Conservation (phyloP, 2,329 filamentous ascomycete species). For the Xylaria sp. region DNA sequence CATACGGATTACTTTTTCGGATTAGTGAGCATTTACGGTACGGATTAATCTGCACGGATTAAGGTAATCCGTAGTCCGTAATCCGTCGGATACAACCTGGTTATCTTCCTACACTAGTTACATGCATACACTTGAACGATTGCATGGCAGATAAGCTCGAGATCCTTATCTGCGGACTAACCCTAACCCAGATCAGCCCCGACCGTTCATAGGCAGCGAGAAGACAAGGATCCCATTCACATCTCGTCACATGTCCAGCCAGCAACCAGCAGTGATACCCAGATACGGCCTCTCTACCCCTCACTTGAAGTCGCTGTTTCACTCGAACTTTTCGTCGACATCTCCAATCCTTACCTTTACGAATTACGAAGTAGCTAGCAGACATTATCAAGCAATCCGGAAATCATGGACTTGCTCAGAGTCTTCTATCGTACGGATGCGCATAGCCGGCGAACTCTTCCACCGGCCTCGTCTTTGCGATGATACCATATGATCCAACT, state of each 20-base stretch:
- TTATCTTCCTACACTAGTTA: too few relatives aligned
- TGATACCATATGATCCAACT: background rate
- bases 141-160: too few relatives aligned
- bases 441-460: background rate
- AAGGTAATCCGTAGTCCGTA: too few relatives aligned
- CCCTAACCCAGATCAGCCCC: background rate
- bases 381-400: background rate
- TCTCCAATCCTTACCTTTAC: too few relatives aligned
- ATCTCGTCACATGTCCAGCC: background rate
- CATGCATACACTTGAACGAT: too few relatives aligned
- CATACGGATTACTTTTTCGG: too few relatives aligned
- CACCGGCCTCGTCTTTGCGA: background rate
- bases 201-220: background rate
- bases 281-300: too few relatives aligned
- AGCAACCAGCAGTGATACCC: background rate
- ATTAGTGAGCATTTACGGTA: too few relatives aligned
- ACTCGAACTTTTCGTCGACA: background rate
- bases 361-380: background rate
- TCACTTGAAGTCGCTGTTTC: background rate
- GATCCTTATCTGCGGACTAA: background rate
- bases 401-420: background rate
- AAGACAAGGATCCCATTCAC: background rate
- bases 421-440: background rate
- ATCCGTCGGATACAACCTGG: too few relatives aligned
- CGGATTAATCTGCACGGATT: too few relatives aligned